Base-by-base conservation (phyloP, 1,139 yeast genomes). In the Blastobotrys arbuscula region DNA sequence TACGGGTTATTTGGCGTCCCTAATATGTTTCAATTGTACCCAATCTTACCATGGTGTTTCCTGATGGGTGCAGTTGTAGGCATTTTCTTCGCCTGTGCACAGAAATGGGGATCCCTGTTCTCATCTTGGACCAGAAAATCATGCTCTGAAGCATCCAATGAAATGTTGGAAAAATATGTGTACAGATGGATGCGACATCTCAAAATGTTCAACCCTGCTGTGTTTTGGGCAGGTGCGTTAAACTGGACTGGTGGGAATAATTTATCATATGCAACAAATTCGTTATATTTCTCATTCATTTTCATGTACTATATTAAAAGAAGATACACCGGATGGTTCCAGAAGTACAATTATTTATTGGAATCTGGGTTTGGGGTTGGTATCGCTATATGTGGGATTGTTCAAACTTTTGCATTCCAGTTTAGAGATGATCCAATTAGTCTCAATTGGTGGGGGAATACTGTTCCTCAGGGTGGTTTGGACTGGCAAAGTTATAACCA, bases 1-100 rank as follows among this genome's bases (percentile, higher is more conserved):
- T 79, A 79, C 76, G 85, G 86, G 54, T 76, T 77, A 44, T 78
- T 82, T 58, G 87, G 86, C 21, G 87, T 87, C 20, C 69, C 74
- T 58, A 72, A 76, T 45, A 75, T 79, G 21, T 79, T 81, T 58
- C 59, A 62, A 41, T 69, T 75, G 23, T 76, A 76, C 52, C 79
- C 79, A 13, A 58, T 67, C 19, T 63, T 76, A 59, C 67, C 68
- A 52, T 76, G 65, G 66, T 71, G 64, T 37, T 76, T 73, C 60
- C 57, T 72, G 49, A 54, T 72, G 18, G 70, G 75, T 1, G 73
- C 73, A 2, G 26, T 42, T 23, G 45, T 42, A 18, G 45, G 40
- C 7, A 16, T 23, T 16, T 2, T 13, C 7, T 42, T 42, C 24
- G 40, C 30, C 5, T n/a, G 36, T 13, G 45, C 34, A 12, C 45